These are phyloP conservation scores for Capsicum chinense DNA, from an alignment of 257 asterid species.

Conservation along the genomic window DNA sequence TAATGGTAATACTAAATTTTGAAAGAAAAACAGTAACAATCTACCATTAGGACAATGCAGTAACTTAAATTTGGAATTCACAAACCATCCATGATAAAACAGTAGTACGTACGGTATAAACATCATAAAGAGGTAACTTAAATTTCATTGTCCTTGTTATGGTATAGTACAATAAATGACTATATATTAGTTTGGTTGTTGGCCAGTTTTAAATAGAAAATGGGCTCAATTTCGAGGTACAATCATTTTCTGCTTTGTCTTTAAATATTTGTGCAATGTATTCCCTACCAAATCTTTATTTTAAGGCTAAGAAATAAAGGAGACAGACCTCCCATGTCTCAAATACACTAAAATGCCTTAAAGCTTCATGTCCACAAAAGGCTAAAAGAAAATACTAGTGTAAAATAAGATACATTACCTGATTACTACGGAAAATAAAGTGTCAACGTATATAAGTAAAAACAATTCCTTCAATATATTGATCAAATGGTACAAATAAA, in stretches of 20 bases:
- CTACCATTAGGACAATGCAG: not conserved
- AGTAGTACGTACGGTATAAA: slow-evolving; percentile 11
- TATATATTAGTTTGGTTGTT: slow-evolving; percentile 2
- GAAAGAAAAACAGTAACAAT: no score
- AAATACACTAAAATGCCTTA: not conserved
- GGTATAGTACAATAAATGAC: not conserved
- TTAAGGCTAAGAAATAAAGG: not conserved
- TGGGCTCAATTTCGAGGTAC: not conserved
- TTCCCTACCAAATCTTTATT: slow-evolving; percentile 15
- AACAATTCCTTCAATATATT: no score
- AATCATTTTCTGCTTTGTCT: not conserved
- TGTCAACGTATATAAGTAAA: no score
- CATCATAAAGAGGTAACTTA: not conserved
- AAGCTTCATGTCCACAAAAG: slow-evolving; percentile 5
- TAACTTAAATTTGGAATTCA: slow-evolving; percentile 9
- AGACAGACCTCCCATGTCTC: not conserved
- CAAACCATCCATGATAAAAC: not conserved
- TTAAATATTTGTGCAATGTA: slow-evolving; percentile 17
- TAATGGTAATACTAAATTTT: no score
- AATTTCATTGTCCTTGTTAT: not conserved
- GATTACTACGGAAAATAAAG: no score
- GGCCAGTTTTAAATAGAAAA: not conserved
- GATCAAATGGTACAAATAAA: no score
- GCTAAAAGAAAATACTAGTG: no score
- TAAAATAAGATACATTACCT: no score